Percentiles rank a stretch among this genome's conserved stretches.
phyloP scores from a whole-genome alignment of 768 basidiomycete species.

The Tulasnella sp. region DNA sequence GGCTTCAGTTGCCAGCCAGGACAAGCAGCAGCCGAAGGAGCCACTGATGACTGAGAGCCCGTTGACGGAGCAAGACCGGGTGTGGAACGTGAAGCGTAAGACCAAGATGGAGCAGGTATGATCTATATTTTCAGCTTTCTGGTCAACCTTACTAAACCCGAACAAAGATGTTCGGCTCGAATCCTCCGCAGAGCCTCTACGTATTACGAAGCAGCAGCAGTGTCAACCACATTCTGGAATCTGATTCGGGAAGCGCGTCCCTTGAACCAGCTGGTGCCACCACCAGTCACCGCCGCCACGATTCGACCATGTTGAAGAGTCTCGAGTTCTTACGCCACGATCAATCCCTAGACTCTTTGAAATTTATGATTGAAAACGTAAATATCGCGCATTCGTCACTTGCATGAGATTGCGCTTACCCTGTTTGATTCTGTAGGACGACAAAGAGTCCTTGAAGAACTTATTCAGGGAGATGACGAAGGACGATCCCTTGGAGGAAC shows the following conservation, averaged over 20 bases:
- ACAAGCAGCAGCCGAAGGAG: constrained; percentile 45
- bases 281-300: background rate
- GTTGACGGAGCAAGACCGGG: constrained; percentile 62
- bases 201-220: constrained; percentile 21
- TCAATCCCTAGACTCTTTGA: constrained; percentile 68
- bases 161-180: constrained; percentile 65
- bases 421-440: constrained; percentile 43
- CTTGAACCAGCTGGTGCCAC: background rate
- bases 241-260: background rate
- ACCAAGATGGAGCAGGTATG: constrained; percentile 81
- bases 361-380: constrained; percentile 71
- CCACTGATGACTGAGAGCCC: constrained; percentile 38
- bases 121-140: background rate
- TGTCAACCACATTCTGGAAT: background rate
- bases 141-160: background rate
- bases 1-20: constrained; percentile 23
- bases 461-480: constrained; percentile 6
- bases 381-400: constrained; percentile 24
- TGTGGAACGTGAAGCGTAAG: constrained; percentile 66
- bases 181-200: constrained; percentile 70
- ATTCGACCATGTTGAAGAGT: constrained; percentile 2
- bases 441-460: constrained; percentile 48
- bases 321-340: constrained; percentile 58
- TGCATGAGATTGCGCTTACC: constrained; percentile 10
- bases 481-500: constrained; percentile 3